These are phyloP conservation scores for Eustoma russellianum DNA, from an alignment of 257 asterid species.

Conservation along the genomic window DNA sequence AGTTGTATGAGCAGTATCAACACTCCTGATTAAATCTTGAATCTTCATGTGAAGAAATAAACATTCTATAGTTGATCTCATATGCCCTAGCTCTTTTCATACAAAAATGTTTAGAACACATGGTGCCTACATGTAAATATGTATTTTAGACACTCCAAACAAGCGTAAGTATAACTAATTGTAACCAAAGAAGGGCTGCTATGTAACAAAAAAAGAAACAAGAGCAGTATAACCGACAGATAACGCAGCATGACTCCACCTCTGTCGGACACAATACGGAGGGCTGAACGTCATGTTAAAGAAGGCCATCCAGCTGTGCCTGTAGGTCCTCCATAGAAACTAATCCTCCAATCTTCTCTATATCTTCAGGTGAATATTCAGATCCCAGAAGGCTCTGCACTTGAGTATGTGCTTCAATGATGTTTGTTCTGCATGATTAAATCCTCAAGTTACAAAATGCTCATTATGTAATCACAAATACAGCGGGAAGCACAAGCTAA, in stretches of 20 bases:
- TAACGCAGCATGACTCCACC: not conserved
- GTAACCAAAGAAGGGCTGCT: no score
- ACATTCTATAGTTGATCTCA: no score
- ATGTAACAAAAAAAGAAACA: not conserved
- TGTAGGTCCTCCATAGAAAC: slow-evolving; percentile 55
- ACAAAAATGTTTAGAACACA: no score
- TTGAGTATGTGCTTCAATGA: slow-evolving; percentile 81
- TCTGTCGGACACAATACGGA: not conserved
- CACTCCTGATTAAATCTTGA: no score
- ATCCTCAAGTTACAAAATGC: not conserved
- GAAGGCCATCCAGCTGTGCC: slow-evolving; percentile 66
- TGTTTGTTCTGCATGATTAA: slow-evolving; percentile 64
- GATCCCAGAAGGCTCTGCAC: slow-evolving; percentile 62
- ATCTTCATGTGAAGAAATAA: no score
- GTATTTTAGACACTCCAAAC: no score
- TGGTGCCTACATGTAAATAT: no score
- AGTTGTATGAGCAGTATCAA: no score
- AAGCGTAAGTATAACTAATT: no score
- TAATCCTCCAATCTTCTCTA: slow-evolving; percentile 40
- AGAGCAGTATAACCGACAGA: not conserved
- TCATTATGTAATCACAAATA: no score
- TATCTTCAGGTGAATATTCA: slow-evolving; percentile 71
- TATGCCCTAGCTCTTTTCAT: no score
- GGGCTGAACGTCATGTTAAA: slow-evolving; percentile 11
- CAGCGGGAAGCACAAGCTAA: no score